Conservation (phyloP, 371 early-diverging fungal genomes). For the Mortierella sp. region DNA sequence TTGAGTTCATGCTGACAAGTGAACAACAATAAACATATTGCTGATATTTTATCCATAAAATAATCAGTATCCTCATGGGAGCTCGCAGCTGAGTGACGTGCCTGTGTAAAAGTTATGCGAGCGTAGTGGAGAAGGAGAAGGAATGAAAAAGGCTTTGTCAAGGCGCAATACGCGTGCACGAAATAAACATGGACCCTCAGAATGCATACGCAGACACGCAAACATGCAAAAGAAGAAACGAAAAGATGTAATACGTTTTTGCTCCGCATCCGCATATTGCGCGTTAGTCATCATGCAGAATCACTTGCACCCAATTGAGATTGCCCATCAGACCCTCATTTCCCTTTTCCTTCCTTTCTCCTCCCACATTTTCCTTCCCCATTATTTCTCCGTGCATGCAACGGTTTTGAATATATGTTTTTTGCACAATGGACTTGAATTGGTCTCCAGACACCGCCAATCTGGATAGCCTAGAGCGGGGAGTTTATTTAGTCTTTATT, state of each 20-base stretch:
- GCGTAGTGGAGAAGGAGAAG: no score
- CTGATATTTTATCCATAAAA: constrained; percentile 1
- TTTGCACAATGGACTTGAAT: background rate
- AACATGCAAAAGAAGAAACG: background rate
- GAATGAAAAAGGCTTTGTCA: no score
- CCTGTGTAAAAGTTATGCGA: no score
- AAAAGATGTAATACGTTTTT: background rate
- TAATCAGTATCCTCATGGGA: background rate
- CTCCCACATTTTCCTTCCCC: background rate
- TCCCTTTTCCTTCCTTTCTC: background rate
- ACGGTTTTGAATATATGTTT: background rate
- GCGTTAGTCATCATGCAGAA: background rate
- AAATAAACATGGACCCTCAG: background rate
- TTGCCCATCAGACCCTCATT: background rate
- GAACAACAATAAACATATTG: constrained; percentile 2
- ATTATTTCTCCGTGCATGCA: background rate
- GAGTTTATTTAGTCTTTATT: background rate
- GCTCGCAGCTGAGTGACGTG: background rate
- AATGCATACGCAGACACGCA: background rate
- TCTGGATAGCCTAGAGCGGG: background rate
- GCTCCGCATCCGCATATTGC: background rate
- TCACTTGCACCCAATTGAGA: background rate
- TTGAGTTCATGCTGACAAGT: background rate
- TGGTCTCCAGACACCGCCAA: background rate
- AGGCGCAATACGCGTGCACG: background rate